These are phyloP conservation scores for Pleurostoma richardsiae DNA, from an alignment of 2,329 filamentous ascomycete genomes.

Conservation along the genomic window DNA sequence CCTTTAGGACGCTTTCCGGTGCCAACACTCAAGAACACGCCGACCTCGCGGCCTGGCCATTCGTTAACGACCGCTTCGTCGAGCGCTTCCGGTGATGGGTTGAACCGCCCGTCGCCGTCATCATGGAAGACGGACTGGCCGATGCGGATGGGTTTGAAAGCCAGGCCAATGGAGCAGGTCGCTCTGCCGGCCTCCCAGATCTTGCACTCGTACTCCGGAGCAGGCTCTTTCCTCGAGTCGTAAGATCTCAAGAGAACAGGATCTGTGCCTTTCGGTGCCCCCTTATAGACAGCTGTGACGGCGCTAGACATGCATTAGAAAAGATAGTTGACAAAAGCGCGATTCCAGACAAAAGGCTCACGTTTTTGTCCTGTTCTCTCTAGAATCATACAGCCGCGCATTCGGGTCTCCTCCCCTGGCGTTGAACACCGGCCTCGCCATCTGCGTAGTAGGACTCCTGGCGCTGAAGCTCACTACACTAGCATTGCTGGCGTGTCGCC, in stretches of 20 bases:
- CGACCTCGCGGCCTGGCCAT: conserved; percentile 90
- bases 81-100: conserved; percentile 77
- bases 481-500: conserved; percentile 67
- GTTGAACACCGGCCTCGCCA: conserved; percentile 45
- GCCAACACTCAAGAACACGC: conserved; percentile 90
- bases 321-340: background rate
- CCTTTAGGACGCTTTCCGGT: conserved; percentile 73
- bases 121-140: conserved; percentile 93
- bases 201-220: conserved; percentile 87
- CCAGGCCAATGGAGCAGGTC: conserved; percentile 84
- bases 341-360: conserved; percentile 38
- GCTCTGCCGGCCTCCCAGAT: conserved; percentile 97
- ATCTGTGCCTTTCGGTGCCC: conserved; percentile 62
- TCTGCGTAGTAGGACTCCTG: conserved; percentile 54
- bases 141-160: conserved; percentile 93
- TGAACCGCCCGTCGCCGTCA: conserved; percentile 87
- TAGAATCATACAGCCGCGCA: conserved; percentile 78
- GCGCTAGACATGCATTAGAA: conserved; percentile 48
- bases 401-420: conserved; percentile 74
- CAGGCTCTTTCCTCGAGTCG: conserved; percentile 86
- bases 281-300: conserved; percentile 87
- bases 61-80: conserved; percentile 91
- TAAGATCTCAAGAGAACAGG: conserved; percentile 84
- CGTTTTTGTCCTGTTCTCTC: conserved; percentile 87
- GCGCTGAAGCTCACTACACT: conserved; percentile 79